phyloP scores from a whole-genome alignment of 495 filamentous ascomycete species.

The Pyronema omphalodes region DNA sequence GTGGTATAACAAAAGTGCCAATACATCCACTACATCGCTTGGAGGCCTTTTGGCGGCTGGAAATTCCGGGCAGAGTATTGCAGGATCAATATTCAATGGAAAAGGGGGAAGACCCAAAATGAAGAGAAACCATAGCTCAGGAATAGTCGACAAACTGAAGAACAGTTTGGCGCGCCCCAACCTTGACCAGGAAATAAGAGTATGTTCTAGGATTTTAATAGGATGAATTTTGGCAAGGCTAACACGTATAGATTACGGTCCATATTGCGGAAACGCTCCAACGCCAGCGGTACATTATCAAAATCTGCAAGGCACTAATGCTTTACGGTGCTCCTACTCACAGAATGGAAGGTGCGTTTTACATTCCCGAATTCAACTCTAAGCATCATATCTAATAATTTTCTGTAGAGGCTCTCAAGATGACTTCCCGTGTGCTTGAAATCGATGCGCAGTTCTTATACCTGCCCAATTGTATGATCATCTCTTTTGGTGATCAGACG shows the following conservation, averaged over 20 bases:
- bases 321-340: slow-evolving; percentile 45
- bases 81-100: slow-evolving; percentile 7
- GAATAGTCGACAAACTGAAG: slow-evolving; percentile 26
- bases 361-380: neutral
- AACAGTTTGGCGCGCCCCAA: slow-evolving; percentile 29
- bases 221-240: neutral
- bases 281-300: slow-evolving; percentile 68
- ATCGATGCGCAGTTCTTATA: slow-evolving; percentile 87
- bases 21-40: slow-evolving; percentile 33
- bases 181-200: slow-evolving; percentile 47
- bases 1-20: slow-evolving; percentile 44
- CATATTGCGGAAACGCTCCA: slow-evolving; percentile 72
- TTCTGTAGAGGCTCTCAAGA: slow-evolving; percentile 56
- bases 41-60: slow-evolving; percentile 26
- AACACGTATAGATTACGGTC: slow-evolving; percentile 42
- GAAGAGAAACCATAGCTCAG: slow-evolving; percentile 31
- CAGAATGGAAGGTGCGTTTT: slow-evolving; percentile 26
- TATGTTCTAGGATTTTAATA: neutral
- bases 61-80: slow-evolving; percentile 25
- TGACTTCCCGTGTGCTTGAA: slow-evolving; percentile 73
- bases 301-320: slow-evolving; percentile 77
- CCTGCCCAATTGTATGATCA: slow-evolving; percentile 87
- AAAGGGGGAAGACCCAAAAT: slow-evolving; percentile 26
- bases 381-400: neutral
- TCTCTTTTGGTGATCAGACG: slow-evolving; percentile 75